These are phyloP conservation scores for Wallacemonas collosoma DNA, from an alignment of 208 protist species.

Conservation along the genomic window DNA sequence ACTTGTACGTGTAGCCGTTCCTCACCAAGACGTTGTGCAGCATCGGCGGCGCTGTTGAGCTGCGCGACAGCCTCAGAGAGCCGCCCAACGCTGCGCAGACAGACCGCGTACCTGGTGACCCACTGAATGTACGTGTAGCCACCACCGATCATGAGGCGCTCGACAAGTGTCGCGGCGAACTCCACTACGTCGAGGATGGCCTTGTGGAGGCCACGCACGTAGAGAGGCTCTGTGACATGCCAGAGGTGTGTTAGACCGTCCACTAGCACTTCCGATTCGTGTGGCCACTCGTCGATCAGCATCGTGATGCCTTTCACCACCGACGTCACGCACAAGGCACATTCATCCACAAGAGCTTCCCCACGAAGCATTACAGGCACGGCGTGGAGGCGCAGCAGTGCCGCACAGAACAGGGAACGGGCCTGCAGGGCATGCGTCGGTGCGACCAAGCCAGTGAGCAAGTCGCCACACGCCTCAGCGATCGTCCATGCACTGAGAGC, in stretches of 20 bases:
- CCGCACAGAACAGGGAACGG: slow-evolving; percentile 66
- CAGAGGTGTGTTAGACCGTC: slow-evolving; percentile 68
- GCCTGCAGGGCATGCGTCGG: slow-evolving; percentile 53
- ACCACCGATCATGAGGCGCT: slow-evolving; percentile 70
- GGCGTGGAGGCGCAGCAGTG: slow-evolving; percentile 45
- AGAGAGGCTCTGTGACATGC: slow-evolving; percentile 49
- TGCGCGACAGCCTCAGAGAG: slow-evolving; percentile 47
- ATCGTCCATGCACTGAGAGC: slow-evolving; percentile 58
- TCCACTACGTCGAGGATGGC: slow-evolving; percentile 62
- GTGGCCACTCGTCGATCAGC: slow-evolving; percentile 70
- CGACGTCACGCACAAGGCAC: slow-evolving; percentile 42
- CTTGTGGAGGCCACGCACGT: slow-evolving; percentile 38
- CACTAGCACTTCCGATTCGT: slow-evolving; percentile 45
- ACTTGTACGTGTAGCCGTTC: slow-evolving; percentile 79
- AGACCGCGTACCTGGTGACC: slow-evolving; percentile 63
- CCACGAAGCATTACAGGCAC: slow-evolving; percentile 35
- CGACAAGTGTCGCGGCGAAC: slow-evolving; percentile 66
- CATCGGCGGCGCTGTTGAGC: slow-evolving; percentile 45
- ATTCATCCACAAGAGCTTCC: slow-evolving; percentile 45
- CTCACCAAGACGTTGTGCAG: slow-evolving; percentile 43
- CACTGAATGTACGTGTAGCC: slow-evolving; percentile 74
- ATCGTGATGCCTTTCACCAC: slow-evolving; percentile 65
- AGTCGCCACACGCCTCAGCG: slow-evolving; percentile 44
- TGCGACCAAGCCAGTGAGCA: slow-evolving; percentile 26
- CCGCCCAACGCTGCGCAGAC: slow-evolving; percentile 56